These are phyloP conservation scores for Taphrina communis DNA, from an alignment of 1,139 yeast genomes.

Conservation along the genomic window DNA sequence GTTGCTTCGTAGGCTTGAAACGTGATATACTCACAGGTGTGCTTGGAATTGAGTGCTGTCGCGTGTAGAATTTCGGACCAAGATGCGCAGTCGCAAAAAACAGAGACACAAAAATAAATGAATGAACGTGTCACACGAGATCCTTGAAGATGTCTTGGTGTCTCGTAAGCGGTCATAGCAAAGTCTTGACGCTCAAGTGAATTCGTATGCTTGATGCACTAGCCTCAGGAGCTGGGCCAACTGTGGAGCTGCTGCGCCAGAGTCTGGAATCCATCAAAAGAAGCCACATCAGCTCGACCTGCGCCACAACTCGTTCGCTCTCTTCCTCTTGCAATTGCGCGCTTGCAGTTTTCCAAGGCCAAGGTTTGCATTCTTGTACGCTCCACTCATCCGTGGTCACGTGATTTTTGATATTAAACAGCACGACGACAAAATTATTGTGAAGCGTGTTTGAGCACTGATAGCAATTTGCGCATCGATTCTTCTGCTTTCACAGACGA, in stretches of 20 bases:
- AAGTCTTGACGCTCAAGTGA: background rate
- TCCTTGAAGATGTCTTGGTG: no score
- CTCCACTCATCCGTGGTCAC: background rate
- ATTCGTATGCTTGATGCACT: background rate
- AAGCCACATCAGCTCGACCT: background rate
- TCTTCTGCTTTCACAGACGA: background rate
- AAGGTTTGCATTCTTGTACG: no score
- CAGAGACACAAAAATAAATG: background rate
- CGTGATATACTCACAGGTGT: background rate
- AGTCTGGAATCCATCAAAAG: background rate
- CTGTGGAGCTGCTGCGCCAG: constrained; percentile 4
- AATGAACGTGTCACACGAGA: no score
- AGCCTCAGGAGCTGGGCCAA: no score
- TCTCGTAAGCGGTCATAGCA: no score
- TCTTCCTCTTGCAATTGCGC: no score
- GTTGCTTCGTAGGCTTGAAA: background rate
- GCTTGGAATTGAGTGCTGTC: background rate
- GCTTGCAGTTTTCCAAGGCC: no score
- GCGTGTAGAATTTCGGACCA: background rate
- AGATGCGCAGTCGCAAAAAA: background rate
- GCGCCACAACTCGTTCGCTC: background rate
- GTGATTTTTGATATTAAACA: background rate
- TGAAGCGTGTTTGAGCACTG: no score
- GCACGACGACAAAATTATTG: constrained; percentile 3
- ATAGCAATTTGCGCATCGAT: background rate